Evolutionary conservation across 1,284 basidiomycete genomes (phyloP), one percentile per base, ranked within the genome.

Genomic region (Uromyces viciae-fabae): DNA sequence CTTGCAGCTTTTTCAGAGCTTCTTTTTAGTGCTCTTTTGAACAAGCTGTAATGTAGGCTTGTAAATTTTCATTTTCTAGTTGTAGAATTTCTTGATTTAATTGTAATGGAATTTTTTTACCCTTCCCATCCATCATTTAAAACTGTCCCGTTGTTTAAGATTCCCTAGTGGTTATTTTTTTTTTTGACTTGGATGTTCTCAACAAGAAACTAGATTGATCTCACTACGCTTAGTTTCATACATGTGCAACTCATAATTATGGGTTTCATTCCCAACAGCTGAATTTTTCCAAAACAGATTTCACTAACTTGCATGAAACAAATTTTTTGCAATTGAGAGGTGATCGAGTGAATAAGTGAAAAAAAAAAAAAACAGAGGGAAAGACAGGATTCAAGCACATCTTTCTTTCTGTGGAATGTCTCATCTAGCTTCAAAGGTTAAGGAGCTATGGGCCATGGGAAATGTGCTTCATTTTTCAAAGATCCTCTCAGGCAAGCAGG

Each of bases 1-100:
- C 68, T n/a, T 71, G 68, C 33, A 71, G 42, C n/a, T 71, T 52
- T 42, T 71, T 71, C n/a, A 42, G 42, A 33, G 68, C 3, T 46
- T 71, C 42, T 17, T 46, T 40, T 19, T 71, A 71, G 3, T 38
- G 2, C 28, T 64, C 40, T 5, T 38, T 64, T 64, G 60, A 64
- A 38, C 40, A 15, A 4, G 4, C 60, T 64, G 36, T 22, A 8
- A 64, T 38, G 17, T 64, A 38, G 9, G 36, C 40, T 2, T 22
- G 36, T 64, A 38, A 19, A 64, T 64, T 64, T 8, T 38, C 33
- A 17, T 64, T 64, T 31, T 64, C 33, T 2, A 64, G 31, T 22
- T 64, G 19, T 2, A 22, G 2, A 2, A 64, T 64, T 22, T 64
- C 31, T 38, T 4, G 33, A 38, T 28, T 64, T 19, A 64, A n/a